Percentiles rank a stretch among this genome's conserved stretches.
phyloP scores from a whole-genome alignment of 208 protist species.

The Trypanosoma mega region DNA sequence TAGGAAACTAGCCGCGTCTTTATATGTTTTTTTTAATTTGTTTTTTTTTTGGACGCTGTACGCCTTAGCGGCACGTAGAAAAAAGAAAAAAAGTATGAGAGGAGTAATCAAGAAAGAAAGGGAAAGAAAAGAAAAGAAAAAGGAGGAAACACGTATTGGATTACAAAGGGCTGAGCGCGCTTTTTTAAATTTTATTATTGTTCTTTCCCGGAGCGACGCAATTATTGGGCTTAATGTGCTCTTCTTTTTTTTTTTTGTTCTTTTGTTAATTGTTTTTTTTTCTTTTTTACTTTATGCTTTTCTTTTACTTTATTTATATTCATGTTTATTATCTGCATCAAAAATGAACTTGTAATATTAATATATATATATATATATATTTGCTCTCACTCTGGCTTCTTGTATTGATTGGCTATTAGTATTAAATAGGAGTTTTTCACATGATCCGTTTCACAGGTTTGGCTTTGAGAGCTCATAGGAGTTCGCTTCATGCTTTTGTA shows the following conservation, averaged over 20 bases:
- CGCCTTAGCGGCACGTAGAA: neutral
- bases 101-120: neutral
- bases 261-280: slow-evolving; percentile 14
- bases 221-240: slow-evolving; percentile 16
- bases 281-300: slow-evolving; percentile 24
- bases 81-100: slow-evolving; percentile 12
- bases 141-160: neutral
- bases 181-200: too few species aligned
- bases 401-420: neutral
- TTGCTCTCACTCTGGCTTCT: neutral
- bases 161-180: neutral
- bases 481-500: slow-evolving; percentile 39
- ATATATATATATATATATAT: slow-evolving; percentile 1
- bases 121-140: neutral
- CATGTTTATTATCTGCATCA: too few species aligned
- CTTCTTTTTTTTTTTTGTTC: slow-evolving; percentile 12
- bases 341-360: neutral
- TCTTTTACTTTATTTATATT: neutral
- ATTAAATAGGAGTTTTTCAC: neutral
- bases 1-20: slow-evolving; percentile 7
- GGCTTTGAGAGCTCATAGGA: slow-evolving; percentile 1
- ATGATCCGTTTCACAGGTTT: slow-evolving; percentile 21
- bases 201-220: too few species aligned
- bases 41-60: slow-evolving; percentile 6
- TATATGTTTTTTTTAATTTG: slow-evolving; percentile 21